Evolutionary conservation across 768 basidiomycete genomes (phyloP).

Genomic region (Galerina sulciceps): DNA sequence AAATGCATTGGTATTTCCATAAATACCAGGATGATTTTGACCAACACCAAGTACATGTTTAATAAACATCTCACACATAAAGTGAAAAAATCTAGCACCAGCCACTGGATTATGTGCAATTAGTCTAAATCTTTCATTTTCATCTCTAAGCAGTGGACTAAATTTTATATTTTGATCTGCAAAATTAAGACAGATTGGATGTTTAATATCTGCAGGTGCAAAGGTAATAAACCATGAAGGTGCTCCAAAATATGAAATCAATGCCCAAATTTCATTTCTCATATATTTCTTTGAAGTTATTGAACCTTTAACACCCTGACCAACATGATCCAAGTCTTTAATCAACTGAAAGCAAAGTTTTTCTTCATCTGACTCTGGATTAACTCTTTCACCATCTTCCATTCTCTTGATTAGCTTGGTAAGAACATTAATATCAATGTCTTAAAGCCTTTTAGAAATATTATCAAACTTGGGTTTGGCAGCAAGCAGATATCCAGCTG

Average conservation of each 20-base stretch:
- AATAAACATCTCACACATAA: conserved; percentile 30
- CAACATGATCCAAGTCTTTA: conserved; percentile 28
- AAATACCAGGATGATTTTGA: conserved; percentile 21
- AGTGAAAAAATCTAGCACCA: conserved; percentile 35
- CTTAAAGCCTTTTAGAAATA: conserved; percentile 25
- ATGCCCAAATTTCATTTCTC: conserved; percentile 34
- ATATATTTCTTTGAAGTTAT: conserved; percentile 27
- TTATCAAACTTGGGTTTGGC: conserved; percentile 26
- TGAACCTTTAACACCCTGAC: conserved; percentile 22
- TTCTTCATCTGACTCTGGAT: conserved; percentile 21
- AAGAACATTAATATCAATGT: conserved; percentile 26
- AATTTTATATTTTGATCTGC: conserved; percentile 21
- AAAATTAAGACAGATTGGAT: conserved; percentile 29
- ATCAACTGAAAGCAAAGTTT: conserved; percentile 25
- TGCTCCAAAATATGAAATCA: conserved; percentile 25
- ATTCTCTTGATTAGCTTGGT: conserved; percentile 22
- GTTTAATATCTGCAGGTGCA: conserved; percentile 29
- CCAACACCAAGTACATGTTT: conserved; percentile 23
- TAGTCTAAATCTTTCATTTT: conserved; percentile 13
- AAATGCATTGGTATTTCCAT: conserved; percentile 25
- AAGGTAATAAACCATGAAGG: conserved; percentile 36
- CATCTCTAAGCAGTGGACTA: background rate
- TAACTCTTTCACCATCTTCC: conserved; percentile 24
- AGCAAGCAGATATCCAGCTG: conserved; percentile 28
- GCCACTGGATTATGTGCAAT: conserved; percentile 32